Evolutionary conservation across 345 rosid species (phyloP), one percentile per base, ranked within the genome.

Genomic region (Euphorbia tirucalli): DNA sequence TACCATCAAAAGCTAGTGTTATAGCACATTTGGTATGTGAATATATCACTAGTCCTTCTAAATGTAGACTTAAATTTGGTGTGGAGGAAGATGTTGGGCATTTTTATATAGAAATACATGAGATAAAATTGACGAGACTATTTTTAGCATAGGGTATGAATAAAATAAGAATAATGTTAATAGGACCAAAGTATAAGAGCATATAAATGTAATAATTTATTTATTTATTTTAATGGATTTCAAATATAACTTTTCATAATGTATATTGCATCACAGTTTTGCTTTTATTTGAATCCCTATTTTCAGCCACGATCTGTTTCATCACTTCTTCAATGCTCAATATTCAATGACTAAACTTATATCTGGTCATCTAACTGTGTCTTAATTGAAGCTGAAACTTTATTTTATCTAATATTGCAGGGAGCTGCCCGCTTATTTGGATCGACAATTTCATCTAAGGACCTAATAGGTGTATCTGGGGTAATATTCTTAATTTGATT

Each of bases 391-490:
- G 44, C n/a, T 75, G 46, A 41, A 46, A 27, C 61, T 11, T 11
- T 22, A 48, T 24, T 10, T 27, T 11, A 52, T 52, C 16, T 74
- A 71, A 74, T 82, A 62, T 81, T 82, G 76, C 88, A 95, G 99
- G 97, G 99, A 77, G 97, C 90, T 75, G 90, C 98, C 73, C 91
- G 97, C 66, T 82, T 93, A 72, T 93, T 82, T 86, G 98, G 98
- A 83, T 96, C 95, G 74, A 82, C 92, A 48, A 88, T 93, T 80
- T 84, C 94, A 71, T 89, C 94, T 18, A 87, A 69, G 72, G 93
- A 96, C 71, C 85, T 93, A 64, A 79, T 93, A 49, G 64, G 81
- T 55, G 97, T 91, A 61, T 93, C 99, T 57, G 98, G 98, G 83
- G 99, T 89, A 85, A 66, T 71, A 59, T 44, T 2, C 21, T 46